Base-by-base conservation (phyloP, 1,284 basidiomycete genomes). In the Cutaneotrichosporon sp. region DNA sequence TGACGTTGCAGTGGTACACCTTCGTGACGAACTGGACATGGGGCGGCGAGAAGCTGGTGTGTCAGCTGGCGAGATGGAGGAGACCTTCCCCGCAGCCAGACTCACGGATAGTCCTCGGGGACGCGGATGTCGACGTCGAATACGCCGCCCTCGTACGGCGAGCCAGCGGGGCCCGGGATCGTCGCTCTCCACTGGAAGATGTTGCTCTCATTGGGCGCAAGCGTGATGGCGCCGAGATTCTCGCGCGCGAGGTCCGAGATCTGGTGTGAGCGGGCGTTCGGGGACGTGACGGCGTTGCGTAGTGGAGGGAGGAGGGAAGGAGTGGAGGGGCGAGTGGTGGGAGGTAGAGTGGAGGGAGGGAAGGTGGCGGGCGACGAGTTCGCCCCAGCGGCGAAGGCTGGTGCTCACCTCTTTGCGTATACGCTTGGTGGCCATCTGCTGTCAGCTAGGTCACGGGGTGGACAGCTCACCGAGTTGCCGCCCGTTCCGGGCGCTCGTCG, bases 1-100 rank as follows among this genome's bases (percentile, higher is more conserved):
- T 88, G 60, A 95, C 90, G 73, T 95, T 95, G 89, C 93, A 94
- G 72, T 95, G 92, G 74, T 94, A 94, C 75, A 94, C 91, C 72
- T 90, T 91, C 47, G 92, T 95, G 60, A 84, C 82, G 77, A 94
- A 92, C 16, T 83, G 81, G 36, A 92, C 85, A 69, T 86, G 87
- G 2, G 92, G 92, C 2, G 92, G 89, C 16, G 89, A 87, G 81
- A 94, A 94, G 5, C 92, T 93, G 47, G 63, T 10, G 50, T 9
- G 45, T 55, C 50, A 56, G 36, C 20, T 22, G 33, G 49, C 18
- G 16, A 8, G 4, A 6, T 42, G 16, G 14, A 20, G 38, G n/a
- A 22, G 55, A 50, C 60, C 29, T 13, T 31, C 24, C 0, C 38
- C 38, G 38, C n/a, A n/a, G 38, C n/a, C 38, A 42, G n/a, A 36